These are phyloP conservation scores for Salix arbutifolia DNA, from an alignment of 345 rosid genomes.

Conservation along the genomic window DNA sequence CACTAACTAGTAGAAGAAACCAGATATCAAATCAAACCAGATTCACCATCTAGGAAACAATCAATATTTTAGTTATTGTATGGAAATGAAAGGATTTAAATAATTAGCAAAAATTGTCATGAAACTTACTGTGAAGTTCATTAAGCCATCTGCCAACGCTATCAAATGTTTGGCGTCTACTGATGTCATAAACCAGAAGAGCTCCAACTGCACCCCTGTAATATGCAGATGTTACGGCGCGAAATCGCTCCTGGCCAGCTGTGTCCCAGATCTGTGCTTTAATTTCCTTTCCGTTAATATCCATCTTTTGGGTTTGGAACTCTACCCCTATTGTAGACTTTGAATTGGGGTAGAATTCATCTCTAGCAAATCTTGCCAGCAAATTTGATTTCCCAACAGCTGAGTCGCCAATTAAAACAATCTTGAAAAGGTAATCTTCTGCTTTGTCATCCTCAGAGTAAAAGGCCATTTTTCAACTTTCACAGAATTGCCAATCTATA, in stretches of 20 bases:
- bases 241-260: slow-evolving; percentile 97
- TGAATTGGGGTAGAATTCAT: slow-evolving; percentile 89
- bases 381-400: slow-evolving; percentile 98
- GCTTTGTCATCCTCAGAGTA: slow-evolving; percentile 68
- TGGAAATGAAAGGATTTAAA: neutral
- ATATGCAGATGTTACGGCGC: slow-evolving; percentile 96
- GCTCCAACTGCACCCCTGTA: slow-evolving; percentile 99
- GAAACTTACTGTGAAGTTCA: slow-evolving; percentile 86
- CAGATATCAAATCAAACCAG: neutral
- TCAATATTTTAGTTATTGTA: too few relatives aligned
- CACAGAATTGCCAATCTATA: slow-evolving; percentile 35
- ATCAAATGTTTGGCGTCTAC: slow-evolving; percentile 86
- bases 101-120: neutral
- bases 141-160: slow-evolving; percentile 94
- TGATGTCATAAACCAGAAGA: slow-evolving; percentile 87
- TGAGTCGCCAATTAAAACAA: slow-evolving; percentile 87
- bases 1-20: neutral
- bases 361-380: slow-evolving; percentile 95
- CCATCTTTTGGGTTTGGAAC: slow-evolving; percentile 93
- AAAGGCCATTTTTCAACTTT: slow-evolving; percentile 59
- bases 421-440: slow-evolving; percentile 93
- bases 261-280: slow-evolving; percentile 99
- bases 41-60: too few relatives aligned
- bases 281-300: slow-evolving; percentile 82
- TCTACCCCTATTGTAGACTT: slow-evolving; percentile 98